Evolutionary conservation across 2,329 filamentous ascomycete genomes (phyloP).

Genomic region (Triangularia verruculosa): DNA sequence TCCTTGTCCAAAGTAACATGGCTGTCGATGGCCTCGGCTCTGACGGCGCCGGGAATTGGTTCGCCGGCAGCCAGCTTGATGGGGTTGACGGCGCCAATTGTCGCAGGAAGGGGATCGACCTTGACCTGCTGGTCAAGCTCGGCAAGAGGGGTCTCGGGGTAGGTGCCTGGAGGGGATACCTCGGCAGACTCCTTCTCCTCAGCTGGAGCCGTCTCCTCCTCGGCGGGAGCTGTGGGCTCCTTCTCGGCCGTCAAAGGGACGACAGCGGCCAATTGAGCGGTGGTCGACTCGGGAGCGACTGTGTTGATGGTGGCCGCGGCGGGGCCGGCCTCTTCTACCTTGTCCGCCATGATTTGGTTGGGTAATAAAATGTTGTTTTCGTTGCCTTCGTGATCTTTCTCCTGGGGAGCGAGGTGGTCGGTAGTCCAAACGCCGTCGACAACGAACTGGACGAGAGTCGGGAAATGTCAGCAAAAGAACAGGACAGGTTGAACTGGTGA

Average conservation of each 20-base stretch:
- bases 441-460: slow-evolving; percentile 70
- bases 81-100: slow-evolving; percentile 69
- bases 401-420: slow-evolving; percentile 75
- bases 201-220: slow-evolving; percentile 32
- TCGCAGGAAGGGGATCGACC: slow-evolving; percentile 61
- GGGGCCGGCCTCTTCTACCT: slow-evolving; percentile 22
- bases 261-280: slow-evolving; percentile 61
- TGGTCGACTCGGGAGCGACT: slow-evolving; percentile 68
- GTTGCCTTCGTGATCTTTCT: slow-evolving; percentile 79
- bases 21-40: slow-evolving; percentile 63
- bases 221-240: slow-evolving; percentile 44
- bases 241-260: slow-evolving; percentile 55
- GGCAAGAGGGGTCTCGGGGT: slow-evolving; percentile 35
- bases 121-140: slow-evolving; percentile 39
- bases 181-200: background rate
- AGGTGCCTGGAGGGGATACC: slow-evolving; percentile 38
- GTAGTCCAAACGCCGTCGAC: slow-evolving; percentile 89
- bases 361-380: slow-evolving; percentile 88
- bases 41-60: slow-evolving; percentile 69
- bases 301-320: slow-evolving; percentile 55
- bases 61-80: slow-evolving; percentile 77
- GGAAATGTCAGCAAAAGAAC: slow-evolving; percentile 27
- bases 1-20: slow-evolving; percentile 77
- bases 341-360: slow-evolving; percentile 57
- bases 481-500: slow-evolving; percentile 5